Evolutionary conservation across 768 basidiomycete species (phyloP), one percentile per base, ranked within the genome.

Genomic region (Rhizopogon sp.): DNA sequence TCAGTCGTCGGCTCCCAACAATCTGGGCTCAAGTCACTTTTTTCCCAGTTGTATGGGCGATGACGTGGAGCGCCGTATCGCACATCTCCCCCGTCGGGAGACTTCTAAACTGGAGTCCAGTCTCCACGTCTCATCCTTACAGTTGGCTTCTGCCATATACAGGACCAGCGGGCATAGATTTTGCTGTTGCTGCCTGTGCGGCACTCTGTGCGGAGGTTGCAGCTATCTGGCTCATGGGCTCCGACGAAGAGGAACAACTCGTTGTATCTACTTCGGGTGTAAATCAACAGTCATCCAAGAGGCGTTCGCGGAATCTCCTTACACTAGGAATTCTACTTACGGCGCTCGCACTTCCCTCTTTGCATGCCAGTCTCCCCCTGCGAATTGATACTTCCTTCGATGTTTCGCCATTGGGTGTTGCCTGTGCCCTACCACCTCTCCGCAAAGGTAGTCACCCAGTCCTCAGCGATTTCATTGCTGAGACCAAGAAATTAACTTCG

Each of bases 111-210:
- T 93, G 90, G 90, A 84, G 78, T 33, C 83, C 88, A 9, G 72
- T 80, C 13, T 66, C 75, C 6, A 78, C 79, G 5, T 65, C 76
- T 35, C 75, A 76, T 7, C 70, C 78, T 0, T 93, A 92, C 62
- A 63, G 63, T 3, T 93, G 90, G 89, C 66, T 84, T n/a, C 60
- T 79, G 2, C 80, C 79, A 0, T 65, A 76, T 43, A 58, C 80
- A 22, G 90, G 91, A 5, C 76, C 84, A 33, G 68, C 74, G 33
- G 81, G 79, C 7, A 76, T 82, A 55, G 88, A 93, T 65, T 93
- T 88, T 86, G 66, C 87, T 28, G 76, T 80, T 6, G 90, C 80
- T n/a, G 83, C 81, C 7, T 93, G 87, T 85, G 87, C 88, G 5
- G 81, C 83, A 9, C 76, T 90, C 9, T 60, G 80, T 28, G 80